Conservation (phyloP, 2,329 filamentous ascomycete genomes). For the Scortechinia acanthostroma region DNA sequence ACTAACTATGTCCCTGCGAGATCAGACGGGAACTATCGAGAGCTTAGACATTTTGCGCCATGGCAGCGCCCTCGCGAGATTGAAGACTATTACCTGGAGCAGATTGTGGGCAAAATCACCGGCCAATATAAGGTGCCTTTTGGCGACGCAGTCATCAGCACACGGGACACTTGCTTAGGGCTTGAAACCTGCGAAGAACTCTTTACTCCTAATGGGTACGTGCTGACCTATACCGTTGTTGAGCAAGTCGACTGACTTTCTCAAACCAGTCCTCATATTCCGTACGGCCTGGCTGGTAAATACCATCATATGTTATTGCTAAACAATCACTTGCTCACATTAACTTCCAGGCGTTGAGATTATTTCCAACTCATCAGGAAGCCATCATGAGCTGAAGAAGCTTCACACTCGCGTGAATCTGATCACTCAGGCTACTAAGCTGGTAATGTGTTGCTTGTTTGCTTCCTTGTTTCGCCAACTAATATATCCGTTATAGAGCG, state of each 20-base stretch:
- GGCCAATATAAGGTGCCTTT: constrained; percentile 25
- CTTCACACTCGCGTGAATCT: constrained; percentile 55
- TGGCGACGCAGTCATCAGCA: constrained; percentile 28
- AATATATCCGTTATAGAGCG: constrained; percentile 17
- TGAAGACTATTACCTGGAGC: constrained; percentile 27
- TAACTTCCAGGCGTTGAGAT: constrained; percentile 66
- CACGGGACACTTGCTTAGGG: constrained; percentile 26
- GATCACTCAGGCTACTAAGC: constrained; percentile 58
- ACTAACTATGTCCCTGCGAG: neutral
- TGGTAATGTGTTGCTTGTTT: too few relatives aligned
- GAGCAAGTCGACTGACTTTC: neutral
- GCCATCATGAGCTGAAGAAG: constrained; percentile 55
- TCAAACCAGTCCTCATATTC: constrained; percentile 1
- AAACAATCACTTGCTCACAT: constrained; percentile 32
- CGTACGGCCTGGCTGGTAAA: neutral
- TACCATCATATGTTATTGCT: too few relatives aligned
- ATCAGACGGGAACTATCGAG: constrained; percentile 23
- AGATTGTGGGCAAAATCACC: constrained; percentile 16
- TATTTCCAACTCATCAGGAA: constrained; percentile 63
- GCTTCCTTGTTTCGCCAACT: too few relatives aligned
- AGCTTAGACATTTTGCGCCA: constrained; percentile 28
- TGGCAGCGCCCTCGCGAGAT: constrained; percentile 23
- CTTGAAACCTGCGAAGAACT: constrained; percentile 31
- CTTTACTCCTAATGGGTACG: constrained; percentile 12
- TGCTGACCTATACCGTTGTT: neutral